Evolutionary conservation across 192 early-diverging fungal genomes (phyloP), one percentile per base, ranked within the genome.

Genomic region (Coemansia sp.): DNA sequence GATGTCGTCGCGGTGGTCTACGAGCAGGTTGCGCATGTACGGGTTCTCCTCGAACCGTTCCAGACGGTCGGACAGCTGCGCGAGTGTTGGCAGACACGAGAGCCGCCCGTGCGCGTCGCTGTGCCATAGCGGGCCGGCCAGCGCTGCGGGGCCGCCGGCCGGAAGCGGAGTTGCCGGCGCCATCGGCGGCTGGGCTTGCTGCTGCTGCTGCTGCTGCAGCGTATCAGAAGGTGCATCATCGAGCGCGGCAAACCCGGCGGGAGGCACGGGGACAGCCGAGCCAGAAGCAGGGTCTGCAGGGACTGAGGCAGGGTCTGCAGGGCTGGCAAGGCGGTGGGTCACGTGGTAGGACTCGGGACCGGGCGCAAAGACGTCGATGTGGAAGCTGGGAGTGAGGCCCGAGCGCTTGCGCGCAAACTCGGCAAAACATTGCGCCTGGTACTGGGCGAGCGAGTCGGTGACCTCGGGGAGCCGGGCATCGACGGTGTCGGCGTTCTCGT

Each of bases 401-500:
- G 70, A 70, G 26, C 85, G 85, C 59, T 90, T 90, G 44, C 81
- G 75, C 2, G 65, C 45, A 18, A 86, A 85, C 48, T 73, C 86
- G 9, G 85, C 69, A 9, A 77, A 84, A 64, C 81, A 83, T 11
- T 83, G 77, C 4, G 50, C 40, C 38, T 81, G 81, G 64, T 89
- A 84, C 38, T 71, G 69, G 26, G 70, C 41, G 72, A 89, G 67
- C 0, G 80, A 70, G 0, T 63, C 65, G 37, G 76, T 69, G 32
- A 88, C 61, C 21, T 61, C 45, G 18, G 59, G 66, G 15, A 85
- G 53, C 8, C 86, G 75, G 19, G 62, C 56, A n/a, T 84, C 82
- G 10, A 90, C 65, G 4, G 83, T 69, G 23, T 81, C 82, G 59
- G 75, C 72, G 64, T 90, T 90, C 65, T 87, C 86, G 6, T 71